Base-by-base conservation (phyloP, 805 yeast genomes). In the Hanseniaspora clermontiae region DNA sequence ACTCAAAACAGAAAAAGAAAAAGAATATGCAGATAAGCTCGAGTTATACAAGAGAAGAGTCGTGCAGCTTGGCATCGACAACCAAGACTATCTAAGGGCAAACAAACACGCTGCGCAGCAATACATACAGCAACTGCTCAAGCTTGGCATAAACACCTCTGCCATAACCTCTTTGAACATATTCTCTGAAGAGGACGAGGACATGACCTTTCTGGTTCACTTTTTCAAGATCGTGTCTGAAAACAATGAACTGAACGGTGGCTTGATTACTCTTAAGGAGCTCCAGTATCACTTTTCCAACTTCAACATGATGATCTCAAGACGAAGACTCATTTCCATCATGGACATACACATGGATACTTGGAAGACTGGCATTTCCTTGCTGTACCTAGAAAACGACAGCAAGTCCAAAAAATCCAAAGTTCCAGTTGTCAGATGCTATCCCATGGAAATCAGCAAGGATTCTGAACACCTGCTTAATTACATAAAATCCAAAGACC, bases 401-500 rank as follows among this genome's bases (percentile, higher is more conserved):
- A 11, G 15, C 31, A 27, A 31, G 4, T 37, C 29, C 20, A 46
- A 32, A 46, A 32, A 20, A 32, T 31, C 17, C 11, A 29, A 27
- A 11, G 14, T 12, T 2, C 57, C 57, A 38, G 42, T 53, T 5
- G 17, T 53, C 9, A 36, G 57, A n/a, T 53, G 57, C 17, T 46
- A 46, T 32, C 57, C 57, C 5, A 53, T 53, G 57, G 46, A 45
- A 9, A 53, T 53, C n/a, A 53, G 51, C 20, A 39, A 38, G 31
- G 57, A 53, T n/a, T 49, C 42, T n/a, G 57, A 46, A 32, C 14
- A 14, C 20, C 20, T 53, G 10, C 32, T 53, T 6, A 53, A 39
- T 29, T 20, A 46, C 37, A 29, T 53, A 5, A 45, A 52, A 27
- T 32, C 24, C 7, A 53, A 46, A 14, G n/a, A 29, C 3, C 31